phyloP scores from a whole-genome alignment of 2,329 filamentous ascomycete species.

The Onygenales sp. region DNA sequence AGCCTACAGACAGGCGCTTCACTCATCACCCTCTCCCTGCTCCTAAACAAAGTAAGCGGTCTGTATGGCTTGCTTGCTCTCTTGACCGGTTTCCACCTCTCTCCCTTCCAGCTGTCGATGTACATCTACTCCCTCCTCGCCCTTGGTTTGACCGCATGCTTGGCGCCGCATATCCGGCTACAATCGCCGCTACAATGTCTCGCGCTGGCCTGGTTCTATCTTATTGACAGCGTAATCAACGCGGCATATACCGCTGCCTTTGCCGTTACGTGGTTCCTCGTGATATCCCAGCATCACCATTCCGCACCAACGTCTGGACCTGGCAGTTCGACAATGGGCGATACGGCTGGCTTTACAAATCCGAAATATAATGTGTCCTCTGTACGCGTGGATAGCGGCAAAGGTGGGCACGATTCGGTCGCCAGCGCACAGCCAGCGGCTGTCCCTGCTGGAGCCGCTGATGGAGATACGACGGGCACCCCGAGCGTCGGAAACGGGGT shows the following conservation, averaged over 20 bases:
- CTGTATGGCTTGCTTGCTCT: slow-evolving; percentile 84
- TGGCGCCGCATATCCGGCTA: slow-evolving; percentile 70
- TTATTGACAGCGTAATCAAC: slow-evolving; percentile 74
- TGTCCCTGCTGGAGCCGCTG: slow-evolving; percentile 25
- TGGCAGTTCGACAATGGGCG: slow-evolving; percentile 48
- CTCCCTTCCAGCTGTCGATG: slow-evolving; percentile 75
- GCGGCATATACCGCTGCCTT: slow-evolving; percentile 73
- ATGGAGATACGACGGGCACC: slow-evolving; percentile 17
- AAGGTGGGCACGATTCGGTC: slow-evolving; percentile 47
- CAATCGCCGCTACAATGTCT: slow-evolving; percentile 72
- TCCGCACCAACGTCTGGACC: slow-evolving; percentile 35
- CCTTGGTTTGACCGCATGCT: slow-evolving; percentile 57
- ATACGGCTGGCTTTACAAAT: slow-evolving; percentile 56
- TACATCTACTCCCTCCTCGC: slow-evolving; percentile 78
- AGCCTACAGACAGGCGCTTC: slow-evolving; percentile 79
- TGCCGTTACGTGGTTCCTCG: slow-evolving; percentile 75
- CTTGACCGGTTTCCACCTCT: slow-evolving; percentile 76
- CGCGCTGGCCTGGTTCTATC: slow-evolving; percentile 74
- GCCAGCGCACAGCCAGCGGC: slow-evolving; percentile 26
- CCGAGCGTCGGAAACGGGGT: slow-evolving; percentile 53
- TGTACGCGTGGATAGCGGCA: slow-evolving; percentile 41
- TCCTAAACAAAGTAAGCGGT: slow-evolving; percentile 88
- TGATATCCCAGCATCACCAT: slow-evolving; percentile 51
- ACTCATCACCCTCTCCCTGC: slow-evolving; percentile 69
- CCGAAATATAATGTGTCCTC: slow-evolving; percentile 52